These are phyloP conservation scores for Silene latifolia DNA, from an alignment of 148 eudicot species.

Conservation along the genomic window DNA sequence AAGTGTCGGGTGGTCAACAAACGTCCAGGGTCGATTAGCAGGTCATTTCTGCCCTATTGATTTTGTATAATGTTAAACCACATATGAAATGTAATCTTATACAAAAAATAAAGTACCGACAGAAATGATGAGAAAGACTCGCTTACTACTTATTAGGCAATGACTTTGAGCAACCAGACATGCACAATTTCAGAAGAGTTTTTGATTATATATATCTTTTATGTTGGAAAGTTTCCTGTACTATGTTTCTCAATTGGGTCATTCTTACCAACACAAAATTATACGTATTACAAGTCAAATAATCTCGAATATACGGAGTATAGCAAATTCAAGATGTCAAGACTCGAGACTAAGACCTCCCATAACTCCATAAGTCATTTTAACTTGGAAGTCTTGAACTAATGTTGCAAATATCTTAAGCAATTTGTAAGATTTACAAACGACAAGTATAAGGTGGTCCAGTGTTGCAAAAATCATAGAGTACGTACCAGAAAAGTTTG, in stretches of 20 bases:
- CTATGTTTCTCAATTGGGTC: no score
- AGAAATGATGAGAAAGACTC: not conserved
- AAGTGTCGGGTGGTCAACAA: slow-evolving; percentile 49
- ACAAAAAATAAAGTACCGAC: not conserved
- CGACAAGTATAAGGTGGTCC: not conserved
- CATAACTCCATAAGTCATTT: no score
- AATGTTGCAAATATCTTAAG: no score
- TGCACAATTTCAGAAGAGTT: not conserved
- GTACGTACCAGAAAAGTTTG: not conserved
- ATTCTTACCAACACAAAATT: no score
- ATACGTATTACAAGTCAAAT: no score
- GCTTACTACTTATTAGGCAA: not conserved
- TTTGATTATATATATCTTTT: not conserved
- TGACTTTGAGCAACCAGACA: not conserved
- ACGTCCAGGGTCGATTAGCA: not conserved
- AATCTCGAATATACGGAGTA: no score
- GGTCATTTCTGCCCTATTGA: slow-evolving; percentile 16
- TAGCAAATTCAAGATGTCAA: no score
- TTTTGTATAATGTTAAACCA: not conserved
- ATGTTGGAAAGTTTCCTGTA: not conserved
- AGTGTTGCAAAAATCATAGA: no score
- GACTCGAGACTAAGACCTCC: no score
- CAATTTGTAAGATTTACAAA: not conserved
- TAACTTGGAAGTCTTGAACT: no score
- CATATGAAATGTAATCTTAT: not conserved